Conservation (phyloP, 495 filamentous ascomycete species). For the Xylaria flabelliformis region DNA sequence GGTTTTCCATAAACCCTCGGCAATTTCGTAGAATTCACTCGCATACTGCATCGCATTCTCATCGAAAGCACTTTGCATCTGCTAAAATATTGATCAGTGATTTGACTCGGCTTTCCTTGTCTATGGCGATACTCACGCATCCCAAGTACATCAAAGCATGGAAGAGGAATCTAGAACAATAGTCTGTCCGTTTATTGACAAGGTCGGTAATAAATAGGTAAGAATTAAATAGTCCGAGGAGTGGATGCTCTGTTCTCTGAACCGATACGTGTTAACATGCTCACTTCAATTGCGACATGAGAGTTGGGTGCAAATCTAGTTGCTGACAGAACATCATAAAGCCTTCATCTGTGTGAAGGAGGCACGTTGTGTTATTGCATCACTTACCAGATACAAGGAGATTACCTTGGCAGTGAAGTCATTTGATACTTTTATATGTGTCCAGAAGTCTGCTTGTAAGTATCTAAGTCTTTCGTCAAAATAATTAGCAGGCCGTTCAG, state of each 20-base stretch:
- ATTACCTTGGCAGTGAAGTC: constrained; percentile 26
- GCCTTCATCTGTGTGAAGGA: background rate
- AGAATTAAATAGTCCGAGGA: constrained; percentile 33
- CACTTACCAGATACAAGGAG: constrained; percentile 27
- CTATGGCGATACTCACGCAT: constrained; percentile 30
- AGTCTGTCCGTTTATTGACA: constrained; percentile 25
- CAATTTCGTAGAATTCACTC: constrained; percentile 28
- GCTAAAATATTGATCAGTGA: constrained; percentile 27
- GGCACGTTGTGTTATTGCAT: too few relatives aligned
- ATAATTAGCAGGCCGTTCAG: background rate
- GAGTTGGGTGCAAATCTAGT: background rate
- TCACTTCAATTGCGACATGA: background rate
- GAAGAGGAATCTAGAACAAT: constrained; percentile 37
- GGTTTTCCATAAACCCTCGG: constrained; percentile 25
- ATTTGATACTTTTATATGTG: constrained; percentile 14
- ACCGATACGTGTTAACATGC: background rate
- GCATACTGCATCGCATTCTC: constrained; percentile 26
- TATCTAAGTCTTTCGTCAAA: constrained; percentile 25
- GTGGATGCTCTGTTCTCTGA: constrained; percentile 26
- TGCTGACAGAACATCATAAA: background rate
- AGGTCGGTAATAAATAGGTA: constrained; percentile 36
- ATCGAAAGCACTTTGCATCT: constrained; percentile 37
- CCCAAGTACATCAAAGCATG: constrained; percentile 35
- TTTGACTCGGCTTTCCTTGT: background rate
- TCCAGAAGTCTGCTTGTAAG: constrained; percentile 24